Evolutionary conservation across 768 basidiomycete species (phyloP).

Genomic region (Mycena amicta): DNA sequence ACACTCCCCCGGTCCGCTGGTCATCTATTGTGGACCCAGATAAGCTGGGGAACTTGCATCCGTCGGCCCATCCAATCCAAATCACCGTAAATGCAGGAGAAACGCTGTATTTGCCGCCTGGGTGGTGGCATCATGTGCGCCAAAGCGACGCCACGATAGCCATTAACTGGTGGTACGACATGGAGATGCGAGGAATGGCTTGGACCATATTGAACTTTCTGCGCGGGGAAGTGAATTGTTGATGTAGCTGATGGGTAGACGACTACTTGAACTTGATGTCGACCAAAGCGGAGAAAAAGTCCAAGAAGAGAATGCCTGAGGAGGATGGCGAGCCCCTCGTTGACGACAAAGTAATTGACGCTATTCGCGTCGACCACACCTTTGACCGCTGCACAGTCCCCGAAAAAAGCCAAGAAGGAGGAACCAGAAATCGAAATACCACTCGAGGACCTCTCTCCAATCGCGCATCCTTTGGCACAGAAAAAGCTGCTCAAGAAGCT

Average conservation of each 20-base stretch:
- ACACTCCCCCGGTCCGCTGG: slow-evolving; percentile 68
- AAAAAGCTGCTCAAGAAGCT: slow-evolving; percentile 94
- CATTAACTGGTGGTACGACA: slow-evolving; percentile 90
- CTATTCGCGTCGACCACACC: slow-evolving; percentile 4
- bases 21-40: slow-evolving; percentile 71
- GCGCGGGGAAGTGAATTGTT: slow-evolving; percentile 35
- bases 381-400: slow-evolving; percentile 33
- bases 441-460: slow-evolving; percentile 85
- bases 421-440: slow-evolving; percentile 70
- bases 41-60: slow-evolving; percentile 45
- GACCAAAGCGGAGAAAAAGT: slow-evolving; percentile 77
- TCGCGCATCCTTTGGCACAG: slow-evolving; percentile 90
- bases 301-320: slow-evolving; percentile 64
- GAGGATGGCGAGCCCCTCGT: slow-evolving; percentile 58
- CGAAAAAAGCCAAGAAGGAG: slow-evolving; percentile 67
- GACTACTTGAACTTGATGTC: slow-evolving; percentile 42
- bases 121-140: slow-evolving; percentile 92
- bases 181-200: slow-evolving; percentile 68
- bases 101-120: slow-evolving; percentile 85
- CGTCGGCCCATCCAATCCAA: slow-evolving; percentile 62
- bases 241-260: neutral
- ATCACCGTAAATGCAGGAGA: slow-evolving; percentile 74
- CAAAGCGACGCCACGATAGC: slow-evolving; percentile 72
- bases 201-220: slow-evolving; percentile 73
- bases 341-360: slow-evolving; percentile 34